Conservation (phyloP, 768 basidiomycete species). For the Chalciporus pseudorubinellus region DNA sequence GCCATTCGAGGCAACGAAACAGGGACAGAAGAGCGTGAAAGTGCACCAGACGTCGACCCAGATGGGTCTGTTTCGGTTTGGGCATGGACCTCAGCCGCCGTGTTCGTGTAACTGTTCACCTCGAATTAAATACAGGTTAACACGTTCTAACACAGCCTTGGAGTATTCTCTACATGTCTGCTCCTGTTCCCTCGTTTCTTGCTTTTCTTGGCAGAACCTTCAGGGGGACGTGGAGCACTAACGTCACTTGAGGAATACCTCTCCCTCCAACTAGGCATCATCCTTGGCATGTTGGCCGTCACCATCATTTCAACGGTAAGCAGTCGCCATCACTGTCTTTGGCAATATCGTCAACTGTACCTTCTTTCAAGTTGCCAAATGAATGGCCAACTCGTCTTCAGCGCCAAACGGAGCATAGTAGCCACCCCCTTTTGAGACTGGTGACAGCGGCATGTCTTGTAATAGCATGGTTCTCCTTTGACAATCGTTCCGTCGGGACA, state of each 20-base stretch:
- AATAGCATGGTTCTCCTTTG: conserved; percentile 66
- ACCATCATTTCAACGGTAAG: conserved; percentile 59
- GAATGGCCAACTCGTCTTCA: conserved; percentile 32
- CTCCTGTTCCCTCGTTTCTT: conserved; percentile 61
- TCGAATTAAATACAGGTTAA: background rate
- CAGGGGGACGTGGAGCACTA: conserved; percentile 42
- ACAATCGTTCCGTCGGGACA: conserved; percentile 54
- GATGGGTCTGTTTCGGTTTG: conserved; percentile 35
- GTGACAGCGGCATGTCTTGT: conserved; percentile 51
- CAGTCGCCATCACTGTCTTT: conserved; percentile 3
- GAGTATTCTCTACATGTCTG: conserved; percentile 36
- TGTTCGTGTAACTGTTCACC: conserved; percentile 25
- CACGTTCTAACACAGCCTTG: conserved; percentile 28
- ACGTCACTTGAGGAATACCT: conserved; percentile 72
- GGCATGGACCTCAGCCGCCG: conserved; percentile 37
- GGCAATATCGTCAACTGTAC: background rate
- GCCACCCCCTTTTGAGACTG: conserved; percentile 65
- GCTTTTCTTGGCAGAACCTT: conserved; percentile 60
- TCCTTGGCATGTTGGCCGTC: conserved; percentile 53
- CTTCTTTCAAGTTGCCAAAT: conserved; percentile 42
- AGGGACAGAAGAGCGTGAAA: conserved; percentile 7
- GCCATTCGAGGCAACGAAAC: conserved; percentile 1
- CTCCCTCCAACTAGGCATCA: conserved; percentile 61
- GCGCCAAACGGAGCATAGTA: conserved; percentile 22
- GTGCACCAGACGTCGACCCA: conserved; percentile 9